Evolutionary conservation across 163 green algal species (phyloP).

Genomic region (Prototheca wickerhamii): DNA sequence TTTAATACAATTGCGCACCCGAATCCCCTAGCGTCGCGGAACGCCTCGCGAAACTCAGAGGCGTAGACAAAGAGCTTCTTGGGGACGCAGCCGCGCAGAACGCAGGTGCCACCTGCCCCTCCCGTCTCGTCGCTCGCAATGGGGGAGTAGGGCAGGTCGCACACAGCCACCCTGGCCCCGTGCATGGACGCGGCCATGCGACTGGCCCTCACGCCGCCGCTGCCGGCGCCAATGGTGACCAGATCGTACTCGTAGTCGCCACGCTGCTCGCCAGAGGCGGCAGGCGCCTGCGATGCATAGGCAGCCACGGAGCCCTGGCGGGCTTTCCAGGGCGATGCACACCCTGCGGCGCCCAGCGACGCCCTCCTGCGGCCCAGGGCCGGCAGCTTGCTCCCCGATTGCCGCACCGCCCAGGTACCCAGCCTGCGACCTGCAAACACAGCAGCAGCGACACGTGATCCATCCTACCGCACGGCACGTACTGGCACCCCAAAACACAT

Average conservation of each 20-base stretch:
- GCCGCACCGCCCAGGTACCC: too few relatives aligned
- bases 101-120: slow-evolving; percentile 88
- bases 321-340: too few relatives aligned
- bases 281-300: too few relatives aligned
- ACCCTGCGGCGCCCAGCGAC: too few relatives aligned
- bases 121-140: slow-evolving; percentile 68
- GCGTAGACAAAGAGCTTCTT: slow-evolving; percentile 79
- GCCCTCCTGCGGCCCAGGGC: too few relatives aligned
- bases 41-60: slow-evolving; percentile 69
- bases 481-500: too few relatives aligned
- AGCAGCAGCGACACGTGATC: too few relatives aligned
- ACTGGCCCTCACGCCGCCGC: slow-evolving; percentile 70
- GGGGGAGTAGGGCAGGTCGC: slow-evolving; percentile 62
- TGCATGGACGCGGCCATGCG: slow-evolving; percentile 41
- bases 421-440: too few relatives aligned
- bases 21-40: slow-evolving; percentile 79
- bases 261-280: neutral
- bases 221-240: slow-evolving; percentile 85
- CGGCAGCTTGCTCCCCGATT: too few relatives aligned
- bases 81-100: slow-evolving; percentile 95
- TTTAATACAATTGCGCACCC: slow-evolving; percentile 44
- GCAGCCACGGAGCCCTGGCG: too few relatives aligned
- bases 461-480: too few relatives aligned
- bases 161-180: slow-evolving; percentile 32
- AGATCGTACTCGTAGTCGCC: slow-evolving; percentile 81